These are phyloP conservation scores for Dianthus caryophyllus DNA, from an alignment of 148 eudicot species.

Conservation along the genomic window DNA sequence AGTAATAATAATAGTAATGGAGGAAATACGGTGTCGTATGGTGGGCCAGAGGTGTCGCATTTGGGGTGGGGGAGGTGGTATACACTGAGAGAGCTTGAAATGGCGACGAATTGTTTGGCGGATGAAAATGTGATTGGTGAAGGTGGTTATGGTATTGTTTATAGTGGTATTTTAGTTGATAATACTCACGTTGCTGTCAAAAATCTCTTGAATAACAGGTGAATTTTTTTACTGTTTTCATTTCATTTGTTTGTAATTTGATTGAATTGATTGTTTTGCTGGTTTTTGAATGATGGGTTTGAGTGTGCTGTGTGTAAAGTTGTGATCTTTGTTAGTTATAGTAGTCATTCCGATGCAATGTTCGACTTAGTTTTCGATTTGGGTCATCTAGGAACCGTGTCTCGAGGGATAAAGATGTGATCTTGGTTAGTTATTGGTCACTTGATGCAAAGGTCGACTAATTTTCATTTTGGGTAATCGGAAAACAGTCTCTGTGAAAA, in stretches of 20 bases:
- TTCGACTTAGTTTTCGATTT: no score
- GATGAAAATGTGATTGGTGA: constrained; percentile 93
- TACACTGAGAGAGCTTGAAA: constrained; percentile 74
- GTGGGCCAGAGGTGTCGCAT: constrained; percentile 77
- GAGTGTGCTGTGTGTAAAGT: not conserved
- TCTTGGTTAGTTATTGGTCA: no score
- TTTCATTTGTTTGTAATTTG: not conserved
- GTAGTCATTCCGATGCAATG: no score
- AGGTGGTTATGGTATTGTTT: constrained; percentile 96
- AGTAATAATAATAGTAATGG: not conserved
- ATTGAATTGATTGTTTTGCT: not conserved
- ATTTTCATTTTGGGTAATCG: no score
- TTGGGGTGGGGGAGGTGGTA: constrained; percentile 96
- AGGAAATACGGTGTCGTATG: constrained; percentile 38
- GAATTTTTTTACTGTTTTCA: not conserved
- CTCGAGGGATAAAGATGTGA: no score
- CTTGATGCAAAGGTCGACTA: no score
- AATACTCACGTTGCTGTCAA: constrained; percentile 76
- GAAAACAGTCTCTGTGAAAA: no score
- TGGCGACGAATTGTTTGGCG: constrained; percentile 64
- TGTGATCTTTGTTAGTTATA: no score
- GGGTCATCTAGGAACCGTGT: no score
- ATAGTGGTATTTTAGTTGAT: constrained; percentile 69
- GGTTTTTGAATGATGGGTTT: constrained; percentile 15
- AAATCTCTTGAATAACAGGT: constrained; percentile 86